Percentiles rank a stretch among this genome's conserved stretches.
These are phyloP conservation scores for Rhodomyrtus psidioides DNA, from an alignment of 441 rosid genomes.

Conservation along the genomic window DNA sequence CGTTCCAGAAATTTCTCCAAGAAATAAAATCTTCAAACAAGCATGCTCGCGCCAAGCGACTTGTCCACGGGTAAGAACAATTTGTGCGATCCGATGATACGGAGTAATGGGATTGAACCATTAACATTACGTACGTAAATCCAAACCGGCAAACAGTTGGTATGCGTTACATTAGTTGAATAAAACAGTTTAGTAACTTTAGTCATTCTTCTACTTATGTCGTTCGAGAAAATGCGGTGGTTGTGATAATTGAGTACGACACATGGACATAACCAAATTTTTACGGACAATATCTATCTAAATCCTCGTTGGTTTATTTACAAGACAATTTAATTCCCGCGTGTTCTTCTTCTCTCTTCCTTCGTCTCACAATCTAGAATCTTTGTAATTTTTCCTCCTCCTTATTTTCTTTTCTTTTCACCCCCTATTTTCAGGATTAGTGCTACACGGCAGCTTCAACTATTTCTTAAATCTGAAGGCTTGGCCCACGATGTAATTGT, in stretches of 20 bases:
- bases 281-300: neutral
- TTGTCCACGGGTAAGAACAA: neutral
- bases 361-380: neutral
- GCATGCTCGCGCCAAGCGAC: neutral
- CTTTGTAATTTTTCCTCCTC: neutral
- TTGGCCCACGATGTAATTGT: neutral
- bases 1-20: neutral
- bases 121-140: neutral
- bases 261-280: neutral
- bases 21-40: neutral
- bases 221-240: neutral
- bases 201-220: neutral
- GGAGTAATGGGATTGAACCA: neutral
- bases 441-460: neutral
- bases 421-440: neutral
- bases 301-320: neutral
- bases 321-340: neutral
- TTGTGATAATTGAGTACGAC: neutral
- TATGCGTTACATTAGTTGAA: neutral
- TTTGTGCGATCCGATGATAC: neutral
- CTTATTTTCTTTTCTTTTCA: fast-evolving
- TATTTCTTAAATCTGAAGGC: neutral
- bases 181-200: neutral
- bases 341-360: neutral
- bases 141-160: neutral